These are phyloP conservation scores for Starmerella cellae DNA, from an alignment of 805 yeast genomes.

Conservation along the genomic window DNA sequence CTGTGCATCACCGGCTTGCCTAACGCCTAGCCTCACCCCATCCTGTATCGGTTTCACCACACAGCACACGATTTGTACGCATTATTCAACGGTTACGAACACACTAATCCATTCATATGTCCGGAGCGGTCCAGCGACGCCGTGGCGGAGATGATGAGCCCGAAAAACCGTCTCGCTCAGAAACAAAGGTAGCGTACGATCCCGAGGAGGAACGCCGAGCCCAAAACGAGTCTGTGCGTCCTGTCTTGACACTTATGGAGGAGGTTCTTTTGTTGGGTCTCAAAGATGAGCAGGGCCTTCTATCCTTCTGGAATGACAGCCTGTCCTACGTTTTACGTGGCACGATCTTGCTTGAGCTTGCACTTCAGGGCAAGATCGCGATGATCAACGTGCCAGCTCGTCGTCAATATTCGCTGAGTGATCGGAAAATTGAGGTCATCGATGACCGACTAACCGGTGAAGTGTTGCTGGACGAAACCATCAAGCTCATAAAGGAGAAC, in stretches of 20 bases:
- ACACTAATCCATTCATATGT: no score
- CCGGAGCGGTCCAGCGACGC: slow-evolving; percentile 22
- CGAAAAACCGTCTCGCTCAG: slow-evolving; percentile 2
- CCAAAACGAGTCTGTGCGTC: slow-evolving; percentile 37
- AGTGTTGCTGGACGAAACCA: slow-evolving; percentile 83
- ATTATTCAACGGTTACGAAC: no score
- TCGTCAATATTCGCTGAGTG: slow-evolving; percentile 74
- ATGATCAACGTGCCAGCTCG: slow-evolving; percentile 88
- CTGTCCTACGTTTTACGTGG: slow-evolving; percentile 94
- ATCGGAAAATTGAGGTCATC: slow-evolving; percentile 74
- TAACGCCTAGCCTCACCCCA: no score
- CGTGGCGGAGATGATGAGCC: slow-evolving; percentile 14
- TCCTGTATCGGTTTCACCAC: no score
- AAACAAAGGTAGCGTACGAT: slow-evolving; percentile 38
- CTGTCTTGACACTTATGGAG: slow-evolving; percentile 85
- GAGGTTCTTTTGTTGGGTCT: slow-evolving; percentile 87
- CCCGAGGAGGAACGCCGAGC: slow-evolving; percentile 43
- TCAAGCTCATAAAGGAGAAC: slow-evolving; percentile 68
- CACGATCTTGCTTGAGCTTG: slow-evolving; percentile 80
- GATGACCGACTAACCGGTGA: slow-evolving; percentile 87
- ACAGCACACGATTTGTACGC: no score
- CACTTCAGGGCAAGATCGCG: slow-evolving; percentile 76
- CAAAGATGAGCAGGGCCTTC: slow-evolving; percentile 89
- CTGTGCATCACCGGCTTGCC: no score
- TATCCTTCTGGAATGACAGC: slow-evolving; percentile 96